Evolutionary conservation across 2,329 filamentous ascomycete species (phyloP).

Genomic region (Paecilomyces dactylethromorphus): DNA sequence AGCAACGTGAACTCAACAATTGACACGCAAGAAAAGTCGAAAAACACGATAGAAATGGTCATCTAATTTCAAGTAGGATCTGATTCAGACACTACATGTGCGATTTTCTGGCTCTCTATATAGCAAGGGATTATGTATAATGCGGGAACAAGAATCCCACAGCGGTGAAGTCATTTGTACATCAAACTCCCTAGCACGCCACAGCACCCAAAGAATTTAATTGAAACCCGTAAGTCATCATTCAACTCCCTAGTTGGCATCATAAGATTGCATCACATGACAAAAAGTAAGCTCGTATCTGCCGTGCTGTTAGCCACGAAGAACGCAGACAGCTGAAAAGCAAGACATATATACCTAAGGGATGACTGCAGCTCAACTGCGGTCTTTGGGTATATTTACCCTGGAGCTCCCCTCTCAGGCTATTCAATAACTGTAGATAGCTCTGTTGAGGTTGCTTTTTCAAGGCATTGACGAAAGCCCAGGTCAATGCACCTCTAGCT

Average conservation of each 20-base stretch:
- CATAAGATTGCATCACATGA: constrained; percentile 46
- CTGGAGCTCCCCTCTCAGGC: constrained; percentile 79
- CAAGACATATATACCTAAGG: constrained; percentile 62
- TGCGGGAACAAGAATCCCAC: neutral
- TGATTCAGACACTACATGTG: no score
- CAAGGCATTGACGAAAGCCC: constrained; percentile 85
- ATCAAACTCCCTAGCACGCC: neutral
- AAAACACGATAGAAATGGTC: no score
- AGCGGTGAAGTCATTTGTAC: neutral
- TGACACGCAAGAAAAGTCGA: no score
- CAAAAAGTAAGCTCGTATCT: constrained; percentile 61
- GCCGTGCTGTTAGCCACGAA: constrained; percentile 6
- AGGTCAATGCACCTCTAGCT: constrained; percentile 95
- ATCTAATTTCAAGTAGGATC: no score
- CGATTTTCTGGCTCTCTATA: neutral
- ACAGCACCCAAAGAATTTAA: neutral
- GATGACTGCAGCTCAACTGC: constrained; percentile 93
- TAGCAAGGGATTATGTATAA: neutral
- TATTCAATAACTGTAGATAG: constrained; percentile 91
- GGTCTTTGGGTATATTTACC: constrained; percentile 92
- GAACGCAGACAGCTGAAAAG: constrained; percentile 3
- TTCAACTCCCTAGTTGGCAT: neutral
- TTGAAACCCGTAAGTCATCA: neutral
- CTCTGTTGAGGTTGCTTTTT: constrained; percentile 89
- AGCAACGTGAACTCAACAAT: no score